Base-by-base conservation (phyloP, 78 protist genomes). In the Dictyostelium intermedium region DNA sequence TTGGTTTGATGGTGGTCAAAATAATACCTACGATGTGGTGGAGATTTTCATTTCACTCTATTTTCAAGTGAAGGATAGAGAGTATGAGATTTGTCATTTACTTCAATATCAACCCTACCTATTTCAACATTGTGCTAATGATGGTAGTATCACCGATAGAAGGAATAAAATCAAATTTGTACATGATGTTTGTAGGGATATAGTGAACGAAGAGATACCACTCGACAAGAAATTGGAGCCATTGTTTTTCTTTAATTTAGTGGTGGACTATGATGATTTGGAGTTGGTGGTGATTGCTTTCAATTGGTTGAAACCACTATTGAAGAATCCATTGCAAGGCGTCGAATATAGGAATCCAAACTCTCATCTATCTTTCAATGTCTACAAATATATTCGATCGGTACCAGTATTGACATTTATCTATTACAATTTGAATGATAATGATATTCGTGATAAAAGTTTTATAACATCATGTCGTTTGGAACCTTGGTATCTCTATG, bases 1-100 rank as follows among this genome's bases (percentile, higher is more conserved):
- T 32, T 72, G 79, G 79, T 72, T 72, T 72, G 79, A 72, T 45
- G 79, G 79, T 25, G 79, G 79, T 34, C 45, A 27, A 27, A 34
- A 27, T 34, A 72, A 72, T 72, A 34, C 45, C 18, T 72, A 72
- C 9, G 79, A 72, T 34, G 79, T 72, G 37, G 39, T 34, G 7
- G 79, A 72, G n/a, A 72, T 72, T 72, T 72, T 27, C 3, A 34
- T 72, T 3, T 34, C 45, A 3, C 39, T 72, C 2, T 72, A 72
- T 18, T 72, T 72, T 72, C 79, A 72, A 34, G 39, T 34, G 2
- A 72, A 34, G 34, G 79, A 72, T 72, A 72, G 79, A 34, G 79
- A 72, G 18, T 34, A 72, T 34, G 79, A 72, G 34, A 35, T 72
- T 4, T 72, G 79, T 18, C 79, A 72, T 72, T 18, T 72, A 34